Evolutionary conservation across 257 asterid species (phyloP), one percentile per base, ranked within the genome.

Genomic region (Jacaranda copaia): DNA sequence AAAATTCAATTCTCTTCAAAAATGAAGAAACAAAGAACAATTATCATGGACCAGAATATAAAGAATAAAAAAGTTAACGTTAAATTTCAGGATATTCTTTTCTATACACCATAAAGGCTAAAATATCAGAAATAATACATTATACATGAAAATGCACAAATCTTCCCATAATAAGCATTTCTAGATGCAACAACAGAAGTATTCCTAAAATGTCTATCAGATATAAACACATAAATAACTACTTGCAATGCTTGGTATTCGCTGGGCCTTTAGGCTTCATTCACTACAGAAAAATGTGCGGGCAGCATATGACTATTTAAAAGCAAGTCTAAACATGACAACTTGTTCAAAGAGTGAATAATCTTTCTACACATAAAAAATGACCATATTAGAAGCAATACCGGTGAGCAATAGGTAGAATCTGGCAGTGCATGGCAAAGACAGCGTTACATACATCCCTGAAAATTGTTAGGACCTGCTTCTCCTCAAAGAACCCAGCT

Each of bases 331-430:
- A 40, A 53, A 68, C 40, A 70, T 52, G 63, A 52, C 51, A 61
- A 65, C 73, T 72, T 42, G 69, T 75, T 48, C 25, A 73, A 67
- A 35, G 15, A 13, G 35, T 4, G 18, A 55, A 38, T 60, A 48
- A 63, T 63, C 18, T 32, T 52, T 64, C 68, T 43, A 68, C 48
- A 56, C 74, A 36, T 32, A 19, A 36, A 40, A 58, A 40, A 51
- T 38, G 73, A 75, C 42, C 71, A 55, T 65, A 51, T 67, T 55
- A 80, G 63, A 51, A 66, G 40, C 57, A 72, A 81, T 84, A 93
- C 99, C 99, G 77, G 81, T 96, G 99, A 77, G 99, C 99, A 78
- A 96, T 86, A 13, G 99, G 95, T 18, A 95, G 97, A 75, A 85
- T 83, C 80, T 88, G 96, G 80, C 97, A 87, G 85, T 96, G 99